phyloP scores from a whole-genome alignment of 257 asterid species.

The Jasminum sambac region DNA sequence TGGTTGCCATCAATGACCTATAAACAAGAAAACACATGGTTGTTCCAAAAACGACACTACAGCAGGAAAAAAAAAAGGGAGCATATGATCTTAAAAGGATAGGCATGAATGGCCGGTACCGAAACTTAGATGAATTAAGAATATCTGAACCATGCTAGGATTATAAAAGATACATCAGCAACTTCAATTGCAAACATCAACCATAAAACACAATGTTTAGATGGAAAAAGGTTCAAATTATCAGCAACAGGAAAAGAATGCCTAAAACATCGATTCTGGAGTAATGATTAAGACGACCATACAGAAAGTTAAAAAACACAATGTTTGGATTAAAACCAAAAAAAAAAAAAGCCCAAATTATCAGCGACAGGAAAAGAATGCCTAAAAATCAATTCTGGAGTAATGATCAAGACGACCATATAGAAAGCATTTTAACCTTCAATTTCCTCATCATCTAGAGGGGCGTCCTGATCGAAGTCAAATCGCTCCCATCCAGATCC shows the following conservation, averaged over 20 bases:
- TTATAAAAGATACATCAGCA: conserved; percentile 2
- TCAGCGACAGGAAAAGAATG: not conserved
- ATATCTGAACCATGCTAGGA: not conserved
- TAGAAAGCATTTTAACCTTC: conserved; percentile 53
- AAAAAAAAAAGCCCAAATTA: no score
- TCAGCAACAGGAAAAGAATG: conserved; percentile 17
- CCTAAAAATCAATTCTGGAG: not conserved
- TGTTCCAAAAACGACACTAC: not conserved
- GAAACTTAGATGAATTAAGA: not conserved
- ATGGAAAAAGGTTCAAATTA: conserved; percentile 7
- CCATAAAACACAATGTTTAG: not conserved
- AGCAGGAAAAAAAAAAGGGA: not conserved
- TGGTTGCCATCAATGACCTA: not conserved
- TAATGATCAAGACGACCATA: conserved; percentile 11
- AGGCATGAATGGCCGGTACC: not conserved
- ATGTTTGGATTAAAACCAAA: not conserved
- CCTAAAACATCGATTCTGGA: not conserved
- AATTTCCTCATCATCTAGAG: conserved; percentile 86
- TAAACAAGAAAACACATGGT: not conserved
- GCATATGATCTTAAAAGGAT: not conserved
- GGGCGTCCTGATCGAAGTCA: conserved; percentile 87
- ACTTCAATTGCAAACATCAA: conserved; percentile 4
- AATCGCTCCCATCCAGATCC: conserved; percentile 98
- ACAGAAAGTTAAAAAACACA: no score
- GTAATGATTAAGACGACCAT: not conserved